Conservation (phyloP, 768 basidiomycete genomes). For the Leccinum ochraceum region DNA sequence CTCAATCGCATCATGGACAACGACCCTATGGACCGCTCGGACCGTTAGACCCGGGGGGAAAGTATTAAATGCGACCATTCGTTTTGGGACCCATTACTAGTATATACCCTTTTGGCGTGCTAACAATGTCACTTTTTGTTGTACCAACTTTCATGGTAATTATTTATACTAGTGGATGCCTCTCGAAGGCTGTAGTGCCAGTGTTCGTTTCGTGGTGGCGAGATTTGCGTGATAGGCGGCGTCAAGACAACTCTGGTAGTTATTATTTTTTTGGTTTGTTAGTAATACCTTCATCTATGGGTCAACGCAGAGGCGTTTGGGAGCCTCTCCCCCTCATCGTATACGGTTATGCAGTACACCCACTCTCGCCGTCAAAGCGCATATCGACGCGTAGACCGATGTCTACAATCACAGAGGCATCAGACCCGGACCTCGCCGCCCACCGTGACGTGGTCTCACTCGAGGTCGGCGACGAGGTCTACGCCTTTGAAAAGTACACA, state of each 20-base stretch:
- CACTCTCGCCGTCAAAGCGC: constrained; percentile 71
- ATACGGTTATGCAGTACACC: constrained; percentile 91
- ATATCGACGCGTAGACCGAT: constrained; percentile 45
- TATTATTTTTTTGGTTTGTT: too few species aligned
- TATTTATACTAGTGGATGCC: background rate
- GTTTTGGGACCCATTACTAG: constrained; percentile 20
- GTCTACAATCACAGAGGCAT: constrained; percentile 46
- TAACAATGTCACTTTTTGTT: constrained; percentile 5
- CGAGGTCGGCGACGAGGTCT: constrained; percentile 95
- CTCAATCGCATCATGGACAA: constrained; percentile 40
- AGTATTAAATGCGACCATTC: constrained; percentile 38
- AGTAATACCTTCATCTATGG: constrained; percentile 16
- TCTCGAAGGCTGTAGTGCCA: too few species aligned
- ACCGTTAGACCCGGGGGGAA: constrained; percentile 60
- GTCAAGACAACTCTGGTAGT: too few species aligned
- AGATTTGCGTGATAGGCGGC: too few species aligned
- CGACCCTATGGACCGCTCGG: constrained; percentile 52
- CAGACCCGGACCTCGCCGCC: constrained; percentile 61
- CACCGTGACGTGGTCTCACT: constrained; percentile 80
- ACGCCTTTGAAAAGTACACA: constrained; percentile 92
- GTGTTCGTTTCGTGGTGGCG: too few species aligned
- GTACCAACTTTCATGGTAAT: constrained; percentile 12
- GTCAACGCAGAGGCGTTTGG: constrained; percentile 50
- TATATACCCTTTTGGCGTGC: background rate
- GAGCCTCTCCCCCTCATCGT: constrained; percentile 71